Evolutionary conservation across 1,284 basidiomycete genomes (phyloP).

Genomic region (Schizophyllum commune): DNA sequence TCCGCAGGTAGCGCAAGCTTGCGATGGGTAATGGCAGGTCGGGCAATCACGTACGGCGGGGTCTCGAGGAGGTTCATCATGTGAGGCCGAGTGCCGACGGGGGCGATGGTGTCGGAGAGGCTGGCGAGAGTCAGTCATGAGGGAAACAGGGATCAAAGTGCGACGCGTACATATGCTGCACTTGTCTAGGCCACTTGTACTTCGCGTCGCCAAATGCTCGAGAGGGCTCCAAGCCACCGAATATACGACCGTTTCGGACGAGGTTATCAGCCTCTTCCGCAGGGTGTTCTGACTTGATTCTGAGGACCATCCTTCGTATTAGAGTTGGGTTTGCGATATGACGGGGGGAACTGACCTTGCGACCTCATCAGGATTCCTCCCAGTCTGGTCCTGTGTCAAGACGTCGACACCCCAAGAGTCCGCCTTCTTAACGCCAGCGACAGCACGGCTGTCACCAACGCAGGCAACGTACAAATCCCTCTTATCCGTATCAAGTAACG

Average conservation of each 20-base stretch:
- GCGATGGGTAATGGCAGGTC: constrained; percentile 83
- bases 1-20: constrained; percentile 32
- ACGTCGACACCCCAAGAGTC: constrained; percentile 85
- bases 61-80: constrained; percentile 68
- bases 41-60: constrained; percentile 92
- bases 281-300: constrained; percentile 89
- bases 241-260: constrained; percentile 78
- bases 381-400: constrained; percentile 93
- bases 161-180: constrained; percentile 63
- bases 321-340: constrained; percentile 1
- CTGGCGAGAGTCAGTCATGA: constrained; percentile 27
- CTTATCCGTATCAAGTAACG: constrained; percentile 78
- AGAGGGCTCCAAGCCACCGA: constrained; percentile 92
- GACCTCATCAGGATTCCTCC: constrained; percentile 80
- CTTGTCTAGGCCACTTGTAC: constrained; percentile 80
- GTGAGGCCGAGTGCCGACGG: constrained; percentile 55
- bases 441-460: constrained; percentile 92
- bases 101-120: constrained; percentile 59
- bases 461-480: constrained; percentile 84
- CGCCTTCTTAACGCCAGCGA: constrained; percentile 87
- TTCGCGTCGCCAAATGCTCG: constrained; percentile 93
- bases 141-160: constrained; percentile 1
- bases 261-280: constrained; percentile 74
- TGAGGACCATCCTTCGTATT: constrained; percentile 21
- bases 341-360: constrained; percentile 41